These are phyloP conservation scores for Phytophthora citrophthora DNA, from an alignment of 352 stramenopile genomes.

Conservation along the genomic window DNA sequence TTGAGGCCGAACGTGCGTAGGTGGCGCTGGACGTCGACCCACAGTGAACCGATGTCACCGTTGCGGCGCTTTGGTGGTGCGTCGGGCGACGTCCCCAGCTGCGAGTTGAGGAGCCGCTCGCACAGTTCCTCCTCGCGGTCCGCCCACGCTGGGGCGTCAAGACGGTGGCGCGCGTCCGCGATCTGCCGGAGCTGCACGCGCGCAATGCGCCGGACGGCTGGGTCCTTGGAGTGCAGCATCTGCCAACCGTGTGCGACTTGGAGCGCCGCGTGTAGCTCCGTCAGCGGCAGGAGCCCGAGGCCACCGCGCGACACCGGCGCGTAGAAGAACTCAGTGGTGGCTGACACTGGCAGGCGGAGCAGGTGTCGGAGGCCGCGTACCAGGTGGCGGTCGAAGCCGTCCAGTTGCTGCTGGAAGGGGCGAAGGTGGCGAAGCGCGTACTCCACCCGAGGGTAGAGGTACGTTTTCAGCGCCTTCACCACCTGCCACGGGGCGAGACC, in stretches of 20 bases:
- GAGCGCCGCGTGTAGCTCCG: constrained; percentile 12
- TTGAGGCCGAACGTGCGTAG: background rate
- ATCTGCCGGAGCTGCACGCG: constrained; percentile 15
- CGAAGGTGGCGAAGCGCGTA: constrained; percentile 15
- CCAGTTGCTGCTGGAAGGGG: background rate
- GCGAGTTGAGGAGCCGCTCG: constrained; percentile 1
- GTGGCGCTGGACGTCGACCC: constrained; percentile 12
- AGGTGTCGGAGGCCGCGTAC: constrained; percentile 8
- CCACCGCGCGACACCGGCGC: constrained; percentile 12
- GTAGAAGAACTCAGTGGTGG: constrained; percentile 17
- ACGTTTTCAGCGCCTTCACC: constrained; percentile 17
- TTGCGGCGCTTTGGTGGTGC: background rate
- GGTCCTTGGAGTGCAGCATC: constrained; percentile 15
- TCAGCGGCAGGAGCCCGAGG: constrained; percentile 3
- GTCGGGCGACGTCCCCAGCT: background rate
- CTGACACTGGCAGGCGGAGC: background rate
- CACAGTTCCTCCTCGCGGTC: constrained; percentile 5
- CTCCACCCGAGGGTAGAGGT: constrained; percentile 5
- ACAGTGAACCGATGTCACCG: constrained; percentile 14
- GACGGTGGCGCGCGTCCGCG: background rate
- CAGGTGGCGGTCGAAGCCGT: constrained; percentile 10
- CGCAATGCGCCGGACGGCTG: constrained; percentile 6
- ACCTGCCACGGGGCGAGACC: constrained; percentile 10
- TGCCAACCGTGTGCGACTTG: constrained; percentile 14
- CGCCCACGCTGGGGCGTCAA: background rate